Evolutionary conservation across 176 grass and related monocot species (phyloP), one percentile per base, ranked within the genome.

Genomic region (Carex kokanica): DNA sequence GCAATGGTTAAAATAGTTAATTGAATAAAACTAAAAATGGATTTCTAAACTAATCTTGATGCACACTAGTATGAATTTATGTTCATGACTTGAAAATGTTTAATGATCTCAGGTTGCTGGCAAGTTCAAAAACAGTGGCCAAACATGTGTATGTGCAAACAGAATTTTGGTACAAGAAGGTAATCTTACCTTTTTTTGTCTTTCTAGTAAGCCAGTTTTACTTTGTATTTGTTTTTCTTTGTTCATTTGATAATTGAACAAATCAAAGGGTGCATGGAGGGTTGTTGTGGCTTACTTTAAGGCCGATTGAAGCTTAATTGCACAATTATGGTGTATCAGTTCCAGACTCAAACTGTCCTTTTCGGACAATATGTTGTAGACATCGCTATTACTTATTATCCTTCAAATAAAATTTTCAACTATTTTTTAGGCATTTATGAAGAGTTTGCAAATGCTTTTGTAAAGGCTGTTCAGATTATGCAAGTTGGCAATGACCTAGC

Each of bases 161-260:
- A 91, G 90, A 87, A 90, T 95, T 87, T 86, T 98, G 82, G 95
- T 98, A 72, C 95, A 98, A 90, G 90, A 98, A 98, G 95, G 95
- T 95, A 88, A 13, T 52, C 8, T 67, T 23, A 23, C 52, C 29
- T 25, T 25, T 25, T 25, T 25, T 25, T 25, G 25, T 25, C 25
- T 25, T 25, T 25, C 25, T 25, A 25, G 25, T 25, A 25, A 25
- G 25, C 25, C 25, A 25, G 25, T 25, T 25, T 25, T 25, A 25
- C 25, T 25, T 25, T 25, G 0, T 2, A 59, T 64, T 20, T 25
- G 25, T 25, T 25, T 25, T 25, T 25, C 25, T 25, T 25, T 25
- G 25, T 25, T 25, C 25, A 25, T 10, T 25, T 25, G 25, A 25
- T 25, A 25, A 25, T 25, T 25, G 25, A 25, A 25, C 25, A 25